Conservation (phyloP, 2,329 filamentous ascomycete genomes). For the Aspergillus fischeri region DNA sequence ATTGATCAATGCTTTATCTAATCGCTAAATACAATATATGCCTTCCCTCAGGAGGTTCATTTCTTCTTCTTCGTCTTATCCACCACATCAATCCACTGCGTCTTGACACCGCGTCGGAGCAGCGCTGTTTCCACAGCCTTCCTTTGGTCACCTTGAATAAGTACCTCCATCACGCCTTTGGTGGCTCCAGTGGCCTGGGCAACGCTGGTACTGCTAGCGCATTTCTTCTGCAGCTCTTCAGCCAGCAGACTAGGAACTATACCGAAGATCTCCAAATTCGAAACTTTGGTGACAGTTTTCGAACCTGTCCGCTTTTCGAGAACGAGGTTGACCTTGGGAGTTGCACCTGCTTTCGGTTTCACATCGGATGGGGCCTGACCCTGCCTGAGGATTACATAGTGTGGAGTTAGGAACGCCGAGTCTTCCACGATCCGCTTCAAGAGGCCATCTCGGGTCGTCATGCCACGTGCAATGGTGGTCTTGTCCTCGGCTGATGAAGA, state of each 20-base stretch:
- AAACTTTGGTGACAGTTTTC: constrained; percentile 62
- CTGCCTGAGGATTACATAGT: constrained; percentile 52
- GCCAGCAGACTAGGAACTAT: constrained; percentile 58
- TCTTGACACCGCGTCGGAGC: constrained; percentile 55
- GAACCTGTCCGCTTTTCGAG: constrained; percentile 63
- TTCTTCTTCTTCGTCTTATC: constrained; percentile 68
- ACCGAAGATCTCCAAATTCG: constrained; percentile 58
- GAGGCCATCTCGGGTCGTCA: constrained; percentile 57
- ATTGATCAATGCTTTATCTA: background rate
- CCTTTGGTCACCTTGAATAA: constrained; percentile 64
- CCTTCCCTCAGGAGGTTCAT: constrained; percentile 17
- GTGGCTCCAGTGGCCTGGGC: constrained; percentile 59
- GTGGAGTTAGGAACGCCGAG: constrained; percentile 46
- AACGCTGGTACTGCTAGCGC: constrained; percentile 64
- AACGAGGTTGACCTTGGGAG: constrained; percentile 57
- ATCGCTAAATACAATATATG: background rate
- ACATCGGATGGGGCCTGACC: constrained; percentile 37
- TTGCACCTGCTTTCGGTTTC: constrained; percentile 59
- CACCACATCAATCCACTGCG: constrained; percentile 59
- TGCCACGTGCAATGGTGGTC: constrained; percentile 54
- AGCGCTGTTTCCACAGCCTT: constrained; percentile 58
- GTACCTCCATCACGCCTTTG: constrained; percentile 61
- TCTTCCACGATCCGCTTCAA: constrained; percentile 56
- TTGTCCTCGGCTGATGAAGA: constrained; percentile 51
- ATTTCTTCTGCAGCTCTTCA: constrained; percentile 64